Evolutionary conservation across 106 monocot genomes (phyloP).

Genomic region (Dioscorea zingiberensis): DNA sequence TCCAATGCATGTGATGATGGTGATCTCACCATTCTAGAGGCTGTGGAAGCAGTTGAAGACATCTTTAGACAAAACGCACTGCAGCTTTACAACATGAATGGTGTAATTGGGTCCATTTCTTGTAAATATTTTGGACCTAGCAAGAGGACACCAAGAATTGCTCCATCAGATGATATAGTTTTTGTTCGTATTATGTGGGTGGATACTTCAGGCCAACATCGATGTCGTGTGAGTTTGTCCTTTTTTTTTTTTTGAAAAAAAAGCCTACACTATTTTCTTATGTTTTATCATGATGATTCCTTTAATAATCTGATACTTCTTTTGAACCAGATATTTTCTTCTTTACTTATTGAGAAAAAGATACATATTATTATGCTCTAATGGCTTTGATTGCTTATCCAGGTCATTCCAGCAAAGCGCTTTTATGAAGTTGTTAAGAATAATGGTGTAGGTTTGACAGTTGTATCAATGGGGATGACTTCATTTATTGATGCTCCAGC

Average conservation of each 20-base stretch:
- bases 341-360: not conserved
- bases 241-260: too few species aligned
- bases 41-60: conserved; percentile 63
- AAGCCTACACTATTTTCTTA: not conserved
- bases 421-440: conserved; percentile 76
- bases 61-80: conserved; percentile 77
- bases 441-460: conserved; percentile 74
- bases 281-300: not conserved
- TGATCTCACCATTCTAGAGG: conserved; percentile 79
- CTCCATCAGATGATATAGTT: conserved; percentile 11
- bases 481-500: conserved; percentile 75
- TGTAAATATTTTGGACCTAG: not conserved
- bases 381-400: not conserved
- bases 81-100: conserved; percentile 55
- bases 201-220: conserved; percentile 80
- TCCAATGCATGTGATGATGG: conserved; percentile 80
- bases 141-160: conserved; percentile 7
- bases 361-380: not conserved
- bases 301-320: not conserved
- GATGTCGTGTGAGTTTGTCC: conserved; percentile 74
- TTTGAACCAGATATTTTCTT: not conserved
- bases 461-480: conserved; percentile 70
- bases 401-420: conserved; percentile 75
- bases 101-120: conserved; percentile 34
- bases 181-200: conserved; percentile 85